phyloP scores from a whole-genome alignment of 495 filamentous ascomycete species.

The Halenospora varia region DNA sequence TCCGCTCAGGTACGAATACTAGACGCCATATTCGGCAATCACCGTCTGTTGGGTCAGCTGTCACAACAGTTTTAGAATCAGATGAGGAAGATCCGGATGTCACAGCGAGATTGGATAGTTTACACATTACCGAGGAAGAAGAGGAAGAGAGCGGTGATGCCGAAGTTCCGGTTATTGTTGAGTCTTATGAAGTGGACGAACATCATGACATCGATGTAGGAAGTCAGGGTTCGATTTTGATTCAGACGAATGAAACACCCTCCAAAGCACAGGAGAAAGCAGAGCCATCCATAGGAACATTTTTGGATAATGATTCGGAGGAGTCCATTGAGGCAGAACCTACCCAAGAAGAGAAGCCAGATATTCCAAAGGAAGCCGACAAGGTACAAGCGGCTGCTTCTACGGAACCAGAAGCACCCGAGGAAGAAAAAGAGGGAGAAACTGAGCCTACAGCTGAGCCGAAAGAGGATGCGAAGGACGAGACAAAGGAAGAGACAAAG shows the following conservation, averaged over 20 bases:
- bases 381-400: neutral
- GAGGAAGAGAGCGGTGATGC: conserved; percentile 26
- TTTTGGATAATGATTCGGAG: conserved; percentile 12
- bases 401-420: neutral
- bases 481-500: conserved; percentile 10
- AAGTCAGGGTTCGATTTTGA: neutral
- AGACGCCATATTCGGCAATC: conserved; percentile 67
- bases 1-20: conserved; percentile 65
- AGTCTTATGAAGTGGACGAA: conserved; percentile 20
- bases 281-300: conserved; percentile 2
- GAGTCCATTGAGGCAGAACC: conserved; percentile 10
- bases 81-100: conserved; percentile 57
- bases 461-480: conserved; percentile 21
- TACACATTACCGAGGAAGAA: conserved; percentile 26
- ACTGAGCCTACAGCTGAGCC: conserved; percentile 5
- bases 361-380: conserved; percentile 21
- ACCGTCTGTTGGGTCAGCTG: conserved; percentile 69
- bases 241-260: conserved; percentile 31
- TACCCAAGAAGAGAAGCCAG: conserved; percentile 20
- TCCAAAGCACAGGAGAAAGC: neutral
- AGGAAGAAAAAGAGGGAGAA: conserved; percentile 29
- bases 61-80: conserved; percentile 67
- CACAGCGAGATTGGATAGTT: conserved; percentile 23
- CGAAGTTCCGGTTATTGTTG: conserved; percentile 26
- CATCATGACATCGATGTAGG: conserved; percentile 2